Evolutionary conservation across 305 asterid genomes (phyloP).

Genomic region (Fraxinus angustifolia): DNA sequence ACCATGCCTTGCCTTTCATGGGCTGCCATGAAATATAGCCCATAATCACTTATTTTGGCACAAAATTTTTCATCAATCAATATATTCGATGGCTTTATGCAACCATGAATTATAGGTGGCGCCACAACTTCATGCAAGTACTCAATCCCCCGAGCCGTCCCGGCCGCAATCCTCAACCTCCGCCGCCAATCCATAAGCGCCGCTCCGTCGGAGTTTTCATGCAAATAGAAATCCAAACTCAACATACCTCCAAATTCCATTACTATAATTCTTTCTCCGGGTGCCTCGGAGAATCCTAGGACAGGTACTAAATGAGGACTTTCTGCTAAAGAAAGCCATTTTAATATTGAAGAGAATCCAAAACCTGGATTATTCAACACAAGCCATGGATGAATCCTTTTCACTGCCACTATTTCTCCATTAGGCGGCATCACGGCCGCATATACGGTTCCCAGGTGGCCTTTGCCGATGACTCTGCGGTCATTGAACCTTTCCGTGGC

Average conservation of each 20-base stretch:
- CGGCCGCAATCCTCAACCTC: slow-evolving; percentile 61
- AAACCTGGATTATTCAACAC: slow-evolving; percentile 72
- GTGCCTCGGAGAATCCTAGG: slow-evolving; percentile 74
- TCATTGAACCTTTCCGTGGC: slow-evolving; percentile 82
- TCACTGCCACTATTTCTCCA: slow-evolving; percentile 65
- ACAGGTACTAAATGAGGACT: slow-evolving; percentile 70
- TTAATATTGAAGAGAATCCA: slow-evolving; percentile 61
- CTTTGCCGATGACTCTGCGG: slow-evolving; percentile 67
- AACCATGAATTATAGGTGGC: slow-evolving; percentile 69
- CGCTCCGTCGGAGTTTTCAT: slow-evolving; percentile 56
- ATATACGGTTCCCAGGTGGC: slow-evolving; percentile 69
- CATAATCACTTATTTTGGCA: slow-evolving; percentile 64
- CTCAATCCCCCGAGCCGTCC: slow-evolving; percentile 62
- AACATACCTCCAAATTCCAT: slow-evolving; percentile 76
- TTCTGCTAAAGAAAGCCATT: slow-evolving; percentile 58
- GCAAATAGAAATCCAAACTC: slow-evolving; percentile 66
- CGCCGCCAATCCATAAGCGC: slow-evolving; percentile 63
- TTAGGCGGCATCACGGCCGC: slow-evolving; percentile 56
- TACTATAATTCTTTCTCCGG: slow-evolving; percentile 72
- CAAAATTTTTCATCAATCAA: slow-evolving; percentile 59
- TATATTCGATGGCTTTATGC: slow-evolving; percentile 77
- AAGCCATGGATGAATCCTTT: slow-evolving; percentile 64
- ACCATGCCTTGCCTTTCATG: slow-evolving; percentile 39
- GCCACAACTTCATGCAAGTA: slow-evolving; percentile 61
- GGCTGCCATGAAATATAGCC: slow-evolving; percentile 61